Base-by-base conservation (phyloP, 176 grass and related monocot genomes). In the Oryza brachyantha region DNA sequence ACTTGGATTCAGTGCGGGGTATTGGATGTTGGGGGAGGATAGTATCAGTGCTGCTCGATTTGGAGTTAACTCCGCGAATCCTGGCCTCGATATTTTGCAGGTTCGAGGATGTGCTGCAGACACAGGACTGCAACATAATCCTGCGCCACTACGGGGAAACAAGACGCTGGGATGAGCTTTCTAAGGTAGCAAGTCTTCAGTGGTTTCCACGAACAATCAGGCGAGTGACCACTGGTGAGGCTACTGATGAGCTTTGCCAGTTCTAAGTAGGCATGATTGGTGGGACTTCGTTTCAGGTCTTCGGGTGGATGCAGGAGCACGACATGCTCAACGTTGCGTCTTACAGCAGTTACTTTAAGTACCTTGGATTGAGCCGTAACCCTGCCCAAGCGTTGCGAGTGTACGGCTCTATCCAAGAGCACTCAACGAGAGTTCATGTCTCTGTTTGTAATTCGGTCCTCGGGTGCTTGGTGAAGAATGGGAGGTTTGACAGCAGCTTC, bases 301-400 rank as follows among this genome's bases (percentile, higher is more conserved):
- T 98, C 26, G 55, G 50, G 40, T 92, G 92, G 95, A 98, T 98
- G 95, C 85, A 98, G 72, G 78, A 35, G 29, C 74, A 79, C 10
- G 74, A 83, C 19, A 86, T 82, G 83, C 83, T 92, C 34, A 92
- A 92, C 41, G 46, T 88, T 70, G 89, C 81, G 3, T 98, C 95
- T 13, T 94, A 98, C 61, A 98, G 95, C 79, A 92, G 87, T 72
- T 94, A 88, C 84, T 88, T 94, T 77, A 98, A 98, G 86, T 98
- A 92, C 85, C 84, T 94, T 7, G 89, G 92, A 17, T 66, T 94
- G 70, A 90, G 89, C 73, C 83, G 85, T 38, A 86, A 92, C 73
- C 85, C 87, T 42, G 59, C 64, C 2, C 94, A 76, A 74, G 92
- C 67, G 4, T 64, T 98, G 64, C 78, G 89, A 76, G 69, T 86